Base-by-base conservation (phyloP, 495 filamentous ascomycete species). In the Chaetomium cochliodes region DNA sequence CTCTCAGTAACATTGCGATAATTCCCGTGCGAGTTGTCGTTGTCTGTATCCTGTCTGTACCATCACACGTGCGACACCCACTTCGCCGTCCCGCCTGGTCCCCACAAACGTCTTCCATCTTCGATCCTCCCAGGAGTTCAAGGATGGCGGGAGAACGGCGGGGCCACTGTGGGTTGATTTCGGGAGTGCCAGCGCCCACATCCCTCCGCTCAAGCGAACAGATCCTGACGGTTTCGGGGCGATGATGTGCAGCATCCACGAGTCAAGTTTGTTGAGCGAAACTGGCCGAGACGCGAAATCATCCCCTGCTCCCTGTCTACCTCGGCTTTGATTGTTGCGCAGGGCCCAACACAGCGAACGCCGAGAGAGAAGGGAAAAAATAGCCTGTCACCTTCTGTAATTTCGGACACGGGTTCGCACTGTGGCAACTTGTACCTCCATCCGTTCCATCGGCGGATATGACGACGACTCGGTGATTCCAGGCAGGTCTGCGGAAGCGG, bases 201-300 rank as follows among this genome's bases (percentile, higher is more conserved):
- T 63, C 61, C 62, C 62, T 46, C 37, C 55, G 55, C 55, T 20
- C 39, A 11, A 16, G 22, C 39, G 28, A 50, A 28, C 52, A 57
- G 47, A 57, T 65, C 59, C 37, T 67, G 62, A 62, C 66, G 28
- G 63, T 62, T 64, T 67, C 64, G 69, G 69, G 65, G 70, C 55
- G 69, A 73, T 74, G 72, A 74, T 74, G 73, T 73, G 73, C 73
- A 74, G 65, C 63, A 59, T 55, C 71, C 65, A 69, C 71, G 73
- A 74, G 71, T 74, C 73, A 74, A 74, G 72, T 61, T 39, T 41
- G 58, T 60, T 51, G 67, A 67, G 57, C 65, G 66, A 69, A 70
- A 70, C 62, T 63, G 51, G 63, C 67, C 63, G 50, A 67, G 65
- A 68, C 65, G 66, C 58, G 64, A 53, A 66, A 42, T 67, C 65